Evolutionary conservation across 139 green algal species (phyloP).

Genomic region (Tetraselmis chui): DNA sequence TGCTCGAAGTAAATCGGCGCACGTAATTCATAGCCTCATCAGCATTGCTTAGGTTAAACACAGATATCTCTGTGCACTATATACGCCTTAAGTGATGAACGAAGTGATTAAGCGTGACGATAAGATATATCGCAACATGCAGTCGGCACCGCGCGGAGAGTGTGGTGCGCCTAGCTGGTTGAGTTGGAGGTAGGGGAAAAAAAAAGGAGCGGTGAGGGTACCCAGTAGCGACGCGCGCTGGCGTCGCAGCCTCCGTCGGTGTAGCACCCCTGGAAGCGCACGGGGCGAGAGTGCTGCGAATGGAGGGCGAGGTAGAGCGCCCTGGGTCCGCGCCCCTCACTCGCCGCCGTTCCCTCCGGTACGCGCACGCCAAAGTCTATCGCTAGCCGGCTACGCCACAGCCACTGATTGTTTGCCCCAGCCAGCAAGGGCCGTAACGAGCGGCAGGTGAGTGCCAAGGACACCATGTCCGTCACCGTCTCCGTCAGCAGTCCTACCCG

Average conservation of each 20-base stretch:
- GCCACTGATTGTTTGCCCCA: background rate
- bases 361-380: background rate
- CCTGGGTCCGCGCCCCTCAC: background rate
- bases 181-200: background rate
- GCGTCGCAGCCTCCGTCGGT: conserved; percentile 26
- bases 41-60: no score
- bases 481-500: background rate
- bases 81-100: background rate
- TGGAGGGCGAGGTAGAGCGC: background rate
- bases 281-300: background rate
- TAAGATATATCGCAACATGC: no score
- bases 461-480: background rate
- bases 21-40: no score
- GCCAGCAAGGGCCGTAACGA: no score
- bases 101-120: no score
- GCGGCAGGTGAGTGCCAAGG: background rate
- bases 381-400: background rate
- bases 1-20: background rate
- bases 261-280: conserved; percentile 20
- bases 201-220: background rate
- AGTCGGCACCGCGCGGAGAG: no score
- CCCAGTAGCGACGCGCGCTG: conserved; percentile 16
- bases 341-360: background rate
- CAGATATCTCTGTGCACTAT: no score
- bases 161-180: background rate